These are phyloP conservation scores for Talaromyces sp. DNA, from an alignment of 2,329 filamentous ascomycete species.

Conservation along the genomic window DNA sequence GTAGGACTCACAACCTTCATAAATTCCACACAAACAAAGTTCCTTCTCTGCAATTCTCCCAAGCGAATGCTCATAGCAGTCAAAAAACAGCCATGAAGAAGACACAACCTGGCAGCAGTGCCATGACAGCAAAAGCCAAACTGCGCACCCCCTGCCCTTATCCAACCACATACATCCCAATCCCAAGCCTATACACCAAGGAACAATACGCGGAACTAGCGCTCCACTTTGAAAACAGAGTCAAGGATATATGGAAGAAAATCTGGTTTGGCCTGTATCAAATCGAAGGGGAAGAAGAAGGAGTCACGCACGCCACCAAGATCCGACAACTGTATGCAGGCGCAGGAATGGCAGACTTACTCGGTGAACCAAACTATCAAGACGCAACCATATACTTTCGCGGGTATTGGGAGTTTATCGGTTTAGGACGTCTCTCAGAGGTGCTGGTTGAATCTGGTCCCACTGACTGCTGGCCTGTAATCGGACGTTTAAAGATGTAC, in stretches of 20 bases:
- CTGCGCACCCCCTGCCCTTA: constrained; percentile 1
- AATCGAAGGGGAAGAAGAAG: constrained; percentile 15
- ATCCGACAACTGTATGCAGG: constrained; percentile 19
- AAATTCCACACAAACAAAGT: neutral
- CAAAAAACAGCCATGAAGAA: neutral
- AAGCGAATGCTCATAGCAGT: neutral
- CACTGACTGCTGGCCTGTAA: constrained; percentile 9
- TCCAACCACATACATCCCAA: constrained; percentile 1
- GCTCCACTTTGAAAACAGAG: neutral
- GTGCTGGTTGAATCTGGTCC: neutral
- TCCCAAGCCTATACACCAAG: neutral
- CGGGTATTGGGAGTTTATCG: neutral
- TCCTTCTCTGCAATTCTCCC: neutral
- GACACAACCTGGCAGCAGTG: neutral
- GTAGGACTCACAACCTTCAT: neutral
- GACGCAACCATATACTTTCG: neutral
- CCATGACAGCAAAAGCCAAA: neutral
- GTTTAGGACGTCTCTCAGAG: neutral
- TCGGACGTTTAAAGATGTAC: constrained; percentile 20
- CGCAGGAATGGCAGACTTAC: constrained; percentile 16
- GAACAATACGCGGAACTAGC: constrained; percentile 1
- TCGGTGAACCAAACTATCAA: neutral
- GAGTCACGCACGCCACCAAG: constrained; percentile 16
- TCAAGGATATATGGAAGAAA: constrained; percentile 17
- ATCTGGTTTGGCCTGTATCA: constrained; percentile 23